Percentiles rank a stretch among this genome's conserved stretches.
These are phyloP conservation scores for Exutisphaerella laricina DNA, from an alignment of 2,329 filamentous ascomycete species.

Conservation along the genomic window DNA sequence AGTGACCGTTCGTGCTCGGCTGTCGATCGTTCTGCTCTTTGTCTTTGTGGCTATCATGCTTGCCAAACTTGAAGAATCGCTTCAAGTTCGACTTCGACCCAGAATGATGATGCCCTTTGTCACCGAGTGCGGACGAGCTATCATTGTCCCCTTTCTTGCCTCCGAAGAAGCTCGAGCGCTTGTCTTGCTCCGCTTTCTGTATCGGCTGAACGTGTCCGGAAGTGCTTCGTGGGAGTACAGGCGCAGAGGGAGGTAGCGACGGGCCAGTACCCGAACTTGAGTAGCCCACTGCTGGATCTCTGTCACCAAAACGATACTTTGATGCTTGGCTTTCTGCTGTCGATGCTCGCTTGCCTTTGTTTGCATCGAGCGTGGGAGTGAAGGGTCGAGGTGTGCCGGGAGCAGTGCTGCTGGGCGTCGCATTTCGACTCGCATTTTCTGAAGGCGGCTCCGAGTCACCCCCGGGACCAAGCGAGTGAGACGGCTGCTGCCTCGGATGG, in stretches of 20 bases:
- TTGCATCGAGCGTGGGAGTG: constrained; percentile 62
- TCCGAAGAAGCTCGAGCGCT: constrained; percentile 51
- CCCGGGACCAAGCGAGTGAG: constrained; percentile 53
- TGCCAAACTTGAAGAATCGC: constrained; percentile 80
- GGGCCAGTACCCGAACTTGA: constrained; percentile 39
- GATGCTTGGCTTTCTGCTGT: constrained; percentile 50
- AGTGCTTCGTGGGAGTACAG: constrained; percentile 42
- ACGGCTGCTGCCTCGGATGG: constrained; percentile 46
- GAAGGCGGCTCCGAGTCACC: constrained; percentile 51
- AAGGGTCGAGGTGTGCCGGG: constrained; percentile 55
- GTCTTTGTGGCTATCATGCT: constrained; percentile 59
- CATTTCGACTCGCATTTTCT: constrained; percentile 58
- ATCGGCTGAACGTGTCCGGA: constrained; percentile 11
- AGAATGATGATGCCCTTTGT: constrained; percentile 34
- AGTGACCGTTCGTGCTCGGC: constrained; percentile 17
- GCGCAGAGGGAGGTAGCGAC: constrained; percentile 23
- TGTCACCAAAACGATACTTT: constrained; percentile 75
- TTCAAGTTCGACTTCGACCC: constrained; percentile 93
- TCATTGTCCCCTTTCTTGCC: constrained; percentile 52
- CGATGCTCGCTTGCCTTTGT: constrained; percentile 70
- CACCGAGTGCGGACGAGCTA: constrained; percentile 31
- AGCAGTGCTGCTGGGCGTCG: constrained; percentile 47
- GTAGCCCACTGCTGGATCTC: constrained; percentile 58
- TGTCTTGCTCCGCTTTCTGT: constrained; percentile 36
- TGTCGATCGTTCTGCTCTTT: constrained; percentile 40